phyloP scores from a whole-genome alignment of 495 filamentous ascomycete species.

The Niebla homalea region DNA sequence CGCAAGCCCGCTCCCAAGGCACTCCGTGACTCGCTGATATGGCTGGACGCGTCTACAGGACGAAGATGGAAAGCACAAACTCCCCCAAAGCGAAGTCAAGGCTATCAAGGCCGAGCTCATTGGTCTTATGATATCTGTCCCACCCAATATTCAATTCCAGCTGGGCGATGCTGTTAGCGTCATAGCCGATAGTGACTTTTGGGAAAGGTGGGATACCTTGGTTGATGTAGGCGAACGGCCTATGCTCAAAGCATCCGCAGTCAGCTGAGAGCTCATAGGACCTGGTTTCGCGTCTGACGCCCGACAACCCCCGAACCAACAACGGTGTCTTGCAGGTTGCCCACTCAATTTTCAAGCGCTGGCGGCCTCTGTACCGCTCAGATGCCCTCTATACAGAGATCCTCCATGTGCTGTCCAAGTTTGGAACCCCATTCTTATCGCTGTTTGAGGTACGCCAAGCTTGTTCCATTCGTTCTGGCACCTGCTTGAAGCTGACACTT shows the following conservation, averaged over 20 bases:
- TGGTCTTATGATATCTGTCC: conserved; percentile 88
- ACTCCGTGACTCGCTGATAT: conserved; percentile 1
- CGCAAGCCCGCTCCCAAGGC: background rate
- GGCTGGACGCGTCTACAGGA: conserved; percentile 35
- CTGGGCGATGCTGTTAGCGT: conserved; percentile 91
- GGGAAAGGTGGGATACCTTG: conserved; percentile 84
- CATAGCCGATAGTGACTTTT: conserved; percentile 97
- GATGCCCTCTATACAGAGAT: conserved; percentile 87
- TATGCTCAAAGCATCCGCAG: background rate
- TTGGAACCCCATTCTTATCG: conserved; percentile 65
- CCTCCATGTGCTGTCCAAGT: conserved; percentile 78
- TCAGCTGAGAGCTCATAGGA: conserved; percentile 37
- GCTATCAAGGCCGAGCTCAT: conserved; percentile 91
- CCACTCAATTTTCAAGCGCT: conserved; percentile 94
- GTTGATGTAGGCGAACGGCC: conserved; percentile 44
- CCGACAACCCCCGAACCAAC: conserved; percentile 63
- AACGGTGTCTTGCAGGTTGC: conserved; percentile 93
- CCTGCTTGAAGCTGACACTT: background rate
- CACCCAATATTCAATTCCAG: conserved; percentile 75
- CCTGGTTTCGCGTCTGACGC: conserved; percentile 72
- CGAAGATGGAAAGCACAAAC: conserved; percentile 82
- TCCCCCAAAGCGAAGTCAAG: conserved; percentile 62
- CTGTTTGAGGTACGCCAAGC: conserved; percentile 50
- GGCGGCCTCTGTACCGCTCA: conserved; percentile 84
- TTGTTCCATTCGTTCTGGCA: too few relatives aligned